Evolutionary conservation across 2,329 filamentous ascomycete species (phyloP), one percentile per base, ranked within the genome.

Genomic region (Pseudocercospora pini-densiflorae): DNA sequence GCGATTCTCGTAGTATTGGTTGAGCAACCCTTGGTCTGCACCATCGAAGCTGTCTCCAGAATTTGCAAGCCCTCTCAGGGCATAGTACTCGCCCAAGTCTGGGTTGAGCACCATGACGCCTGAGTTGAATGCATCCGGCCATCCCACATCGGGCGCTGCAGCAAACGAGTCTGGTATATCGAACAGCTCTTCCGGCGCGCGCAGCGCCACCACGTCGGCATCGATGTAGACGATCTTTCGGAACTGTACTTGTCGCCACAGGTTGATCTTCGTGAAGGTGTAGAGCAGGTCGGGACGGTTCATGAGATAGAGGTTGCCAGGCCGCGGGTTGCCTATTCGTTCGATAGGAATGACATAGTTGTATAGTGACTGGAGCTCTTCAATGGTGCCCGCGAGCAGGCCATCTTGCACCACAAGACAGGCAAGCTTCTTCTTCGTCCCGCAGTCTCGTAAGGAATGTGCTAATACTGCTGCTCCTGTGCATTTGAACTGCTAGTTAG

Each of bases 61-160:
- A 72, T 93, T 87, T 27, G 95, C 93, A 85, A 97, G 89, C 69
- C 92, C 92, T 70, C 89, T 84, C 76, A 99, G 85, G 49, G 92
- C 91, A 80, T 93, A 90, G 80, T 94, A 98, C 72, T 97, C 94
- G 64, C 90, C 91, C 86, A 94, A 84, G 79, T 94, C 91, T 36
- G 95, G 95, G 16, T 86, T 90, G 66, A 99, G 81, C 40, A 93
- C 93, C 93, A 99, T 96, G 73, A 99, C 89, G 75, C 95, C 95
- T n/a, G 92, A 93, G 81, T 99, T 99, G 88, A 98, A 98, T 68
- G 94, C 87, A 81, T 99, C 95, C 36, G 95, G 95, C 95, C 95
- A 99, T 72, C 95, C 95, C 74, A 98, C 93, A 79, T 99, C 95
- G 33, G 95, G 94, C 10, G 92, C 93, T 1, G 95, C 89, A 27